Evolutionary conservation across 2,329 filamentous ascomycete genomes (phyloP).

Genomic region (Furcasterigmium sp.): DNA sequence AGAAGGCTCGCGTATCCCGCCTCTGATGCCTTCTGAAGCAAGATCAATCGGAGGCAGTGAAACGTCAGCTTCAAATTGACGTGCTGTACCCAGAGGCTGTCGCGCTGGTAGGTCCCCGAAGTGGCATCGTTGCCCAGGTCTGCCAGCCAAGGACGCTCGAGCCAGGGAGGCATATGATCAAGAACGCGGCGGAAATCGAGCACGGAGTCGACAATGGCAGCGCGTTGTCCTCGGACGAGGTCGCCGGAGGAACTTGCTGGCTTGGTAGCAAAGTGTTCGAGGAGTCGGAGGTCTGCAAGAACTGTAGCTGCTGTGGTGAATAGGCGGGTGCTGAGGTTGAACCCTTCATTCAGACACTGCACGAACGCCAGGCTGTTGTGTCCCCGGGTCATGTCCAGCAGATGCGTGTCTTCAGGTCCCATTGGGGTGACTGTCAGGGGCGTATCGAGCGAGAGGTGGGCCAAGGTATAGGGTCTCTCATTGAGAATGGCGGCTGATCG

Average conservation of each 20-base stretch:
- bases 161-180: slow-evolving; percentile 6
- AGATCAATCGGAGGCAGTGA: slow-evolving; percentile 35
- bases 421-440: slow-evolving; percentile 19
- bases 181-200: slow-evolving; percentile 14
- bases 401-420: slow-evolving; percentile 17
- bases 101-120: background rate
- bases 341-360: slow-evolving; percentile 1
- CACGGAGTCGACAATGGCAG: slow-evolving; percentile 16
- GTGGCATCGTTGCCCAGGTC: background rate
- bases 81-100: slow-evolving; percentile 28
- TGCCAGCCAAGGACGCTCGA: slow-evolving; percentile 1
- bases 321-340: slow-evolving; percentile 4
- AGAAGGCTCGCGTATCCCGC: slow-evolving; percentile 1
- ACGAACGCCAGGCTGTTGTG: slow-evolving; percentile 11
- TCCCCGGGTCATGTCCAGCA: slow-evolving; percentile 21
- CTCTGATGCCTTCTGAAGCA: slow-evolving; percentile 9
- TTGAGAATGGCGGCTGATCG: slow-evolving; percentile 33
- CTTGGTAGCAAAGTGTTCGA: background rate
- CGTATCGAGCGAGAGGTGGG: slow-evolving; percentile 34
- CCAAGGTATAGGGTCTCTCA: slow-evolving; percentile 35
- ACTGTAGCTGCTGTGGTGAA: slow-evolving; percentile 6
- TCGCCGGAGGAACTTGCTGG: background rate
- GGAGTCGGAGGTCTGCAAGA: slow-evolving; percentile 5
- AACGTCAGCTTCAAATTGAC: slow-evolving; percentile 34
- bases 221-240: background rate